Evolutionary conservation across 2,329 filamentous ascomycete species (phyloP).

Genomic region (Capronia americana): DNA sequence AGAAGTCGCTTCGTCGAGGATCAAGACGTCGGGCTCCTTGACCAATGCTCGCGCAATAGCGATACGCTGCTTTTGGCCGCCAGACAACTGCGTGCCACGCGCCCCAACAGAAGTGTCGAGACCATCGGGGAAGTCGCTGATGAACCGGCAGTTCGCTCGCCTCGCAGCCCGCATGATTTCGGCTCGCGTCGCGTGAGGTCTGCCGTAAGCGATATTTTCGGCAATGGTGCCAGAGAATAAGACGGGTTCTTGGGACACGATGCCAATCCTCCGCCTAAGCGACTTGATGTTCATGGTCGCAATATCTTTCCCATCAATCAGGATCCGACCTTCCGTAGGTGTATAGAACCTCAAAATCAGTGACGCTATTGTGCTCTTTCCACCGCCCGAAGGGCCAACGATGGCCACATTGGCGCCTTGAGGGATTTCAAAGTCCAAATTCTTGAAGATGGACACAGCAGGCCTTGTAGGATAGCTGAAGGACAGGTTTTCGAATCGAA

Average conservation of each 20-base stretch:
- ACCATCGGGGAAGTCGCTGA: conserved; percentile 94
- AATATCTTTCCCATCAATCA: conserved; percentile 84
- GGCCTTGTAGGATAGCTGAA: conserved; percentile 95
- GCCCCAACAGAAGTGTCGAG: conserved; percentile 93
- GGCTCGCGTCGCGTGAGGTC: conserved; percentile 74
- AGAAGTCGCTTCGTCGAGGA: conserved; percentile 94
- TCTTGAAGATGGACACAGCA: conserved; percentile 87
- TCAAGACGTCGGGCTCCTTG: conserved; percentile 95
- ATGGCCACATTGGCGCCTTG: conserved; percentile 95
- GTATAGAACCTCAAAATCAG: conserved; percentile 90
- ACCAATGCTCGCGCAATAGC: conserved; percentile 93
- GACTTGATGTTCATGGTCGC: conserved; percentile 90
- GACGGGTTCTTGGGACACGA: conserved; percentile 95
- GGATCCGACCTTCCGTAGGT: conserved; percentile 76
- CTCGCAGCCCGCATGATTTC: conserved; percentile 87
- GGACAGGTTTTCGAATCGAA: conserved; percentile 81
- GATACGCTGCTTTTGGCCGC: conserved; percentile 96
- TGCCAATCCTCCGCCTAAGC: conserved; percentile 86
- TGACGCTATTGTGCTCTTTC: conserved; percentile 95
- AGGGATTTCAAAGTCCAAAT: conserved; percentile 87
- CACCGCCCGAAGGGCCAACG: conserved; percentile 92
- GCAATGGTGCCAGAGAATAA: conserved; percentile 80
- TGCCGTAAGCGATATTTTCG: conserved; percentile 90
- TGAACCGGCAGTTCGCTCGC: conserved; percentile 95
- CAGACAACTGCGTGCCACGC: conserved; percentile 89